phyloP scores from a whole-genome alignment of 148 eudicot genomes.

The Chenopodium quinoa region DNA sequence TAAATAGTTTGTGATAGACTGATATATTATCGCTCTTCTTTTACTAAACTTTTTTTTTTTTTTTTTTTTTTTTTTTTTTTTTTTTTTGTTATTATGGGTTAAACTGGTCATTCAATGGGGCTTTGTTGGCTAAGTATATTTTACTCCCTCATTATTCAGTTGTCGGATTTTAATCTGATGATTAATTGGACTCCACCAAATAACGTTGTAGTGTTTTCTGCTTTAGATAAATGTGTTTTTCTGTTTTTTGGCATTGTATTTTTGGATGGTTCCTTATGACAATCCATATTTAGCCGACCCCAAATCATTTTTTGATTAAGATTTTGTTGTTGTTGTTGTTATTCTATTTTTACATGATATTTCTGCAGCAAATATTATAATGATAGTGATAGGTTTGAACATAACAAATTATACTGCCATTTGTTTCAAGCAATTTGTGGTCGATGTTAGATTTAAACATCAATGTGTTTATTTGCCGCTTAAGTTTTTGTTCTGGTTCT shows the following conservation, averaged over 20 bases:
- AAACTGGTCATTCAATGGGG: not conserved
- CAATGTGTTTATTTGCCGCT: not conserved
- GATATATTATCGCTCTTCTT: not conserved
- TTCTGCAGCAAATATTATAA: slow-evolving; percentile 3
- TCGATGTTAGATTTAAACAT: not conserved
- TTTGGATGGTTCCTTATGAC: no score
- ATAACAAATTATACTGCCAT: not conserved
- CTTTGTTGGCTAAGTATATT: not conserved
- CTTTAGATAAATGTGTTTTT: not conserved
- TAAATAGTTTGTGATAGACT: not conserved
- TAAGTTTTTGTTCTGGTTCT: not conserved
- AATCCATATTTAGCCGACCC: no score
- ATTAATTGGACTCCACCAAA: not conserved
- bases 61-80: not conserved
- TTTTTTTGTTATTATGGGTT: no score
- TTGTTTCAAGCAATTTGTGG: not conserved
- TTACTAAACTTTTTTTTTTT: not conserved
- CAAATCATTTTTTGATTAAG: no score
- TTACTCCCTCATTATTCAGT: not conserved
- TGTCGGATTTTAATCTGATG: not conserved
- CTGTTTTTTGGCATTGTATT: not conserved
- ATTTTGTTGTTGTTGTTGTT: not conserved
- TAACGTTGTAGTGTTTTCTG: not conserved
- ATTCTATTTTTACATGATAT: not conserved
- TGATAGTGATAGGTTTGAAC: not conserved